These are phyloP conservation scores for Omphalotus olearius DNA, from an alignment of 1,284 basidiomycete genomes.

Conservation along the genomic window DNA sequence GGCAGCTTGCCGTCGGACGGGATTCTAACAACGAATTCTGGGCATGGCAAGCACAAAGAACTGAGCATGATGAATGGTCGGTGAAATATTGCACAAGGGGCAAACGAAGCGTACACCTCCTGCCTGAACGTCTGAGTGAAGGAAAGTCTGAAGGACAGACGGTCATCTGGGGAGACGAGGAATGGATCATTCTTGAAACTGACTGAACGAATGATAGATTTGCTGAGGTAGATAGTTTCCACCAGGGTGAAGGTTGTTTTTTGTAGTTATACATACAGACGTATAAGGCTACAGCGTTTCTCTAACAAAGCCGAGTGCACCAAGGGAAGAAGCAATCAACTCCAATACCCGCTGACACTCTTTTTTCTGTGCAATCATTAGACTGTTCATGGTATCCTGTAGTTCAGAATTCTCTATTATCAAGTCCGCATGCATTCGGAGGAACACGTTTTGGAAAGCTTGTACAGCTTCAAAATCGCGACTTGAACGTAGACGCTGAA, in stretches of 20 bases:
- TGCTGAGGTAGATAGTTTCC: neutral
- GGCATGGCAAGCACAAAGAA: slow-evolving; percentile 7
- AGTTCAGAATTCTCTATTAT: slow-evolving; percentile 71
- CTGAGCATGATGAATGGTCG: neutral
- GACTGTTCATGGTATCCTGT: slow-evolving; percentile 44
- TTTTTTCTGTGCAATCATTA: slow-evolving; percentile 61
- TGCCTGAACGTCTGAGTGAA: neutral
- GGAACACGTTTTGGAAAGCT: slow-evolving; percentile 80
- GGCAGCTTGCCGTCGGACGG: slow-evolving; percentile 11
- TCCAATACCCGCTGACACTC: slow-evolving; percentile 75
- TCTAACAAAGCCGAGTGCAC: slow-evolving; percentile 66
- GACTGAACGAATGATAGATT: neutral
- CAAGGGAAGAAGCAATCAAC: slow-evolving; percentile 65
- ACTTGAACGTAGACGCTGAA: slow-evolving; percentile 69
- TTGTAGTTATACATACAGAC: neutral
- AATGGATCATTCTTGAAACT: slow-evolving; percentile 7
- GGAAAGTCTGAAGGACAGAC: slow-evolving; percentile 1
- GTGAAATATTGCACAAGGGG: neutral
- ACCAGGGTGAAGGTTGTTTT: no score
- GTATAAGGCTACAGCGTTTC: slow-evolving; percentile 30
- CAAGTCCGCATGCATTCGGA: slow-evolving; percentile 82
- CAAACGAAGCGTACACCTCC: neutral
- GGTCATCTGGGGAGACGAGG: slow-evolving; percentile 1
- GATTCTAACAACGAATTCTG: slow-evolving; percentile 3
- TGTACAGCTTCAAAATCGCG: slow-evolving; percentile 96